A percentile compares a stretch with the other conserved stretches of the same genome.
These are phyloP conservation scores for Arthrobotrys megalospora DNA, from an alignment of 2,329 filamentous ascomycete species.

Conservation along the genomic window DNA sequence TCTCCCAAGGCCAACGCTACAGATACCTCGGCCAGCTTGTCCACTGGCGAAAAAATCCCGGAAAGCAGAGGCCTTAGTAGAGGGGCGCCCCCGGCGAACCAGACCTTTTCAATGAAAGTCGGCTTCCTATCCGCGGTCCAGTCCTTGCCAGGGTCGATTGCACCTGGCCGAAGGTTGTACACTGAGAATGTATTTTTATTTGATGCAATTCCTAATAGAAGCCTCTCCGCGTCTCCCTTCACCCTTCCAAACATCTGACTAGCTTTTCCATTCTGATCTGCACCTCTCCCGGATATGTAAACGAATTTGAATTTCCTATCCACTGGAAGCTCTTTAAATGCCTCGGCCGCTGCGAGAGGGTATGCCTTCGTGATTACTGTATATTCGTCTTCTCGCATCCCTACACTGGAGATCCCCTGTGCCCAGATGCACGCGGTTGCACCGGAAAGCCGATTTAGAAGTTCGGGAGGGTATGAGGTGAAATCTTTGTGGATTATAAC, in stretches of 20 bases:
- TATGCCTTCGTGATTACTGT: slow-evolving; percentile 78
- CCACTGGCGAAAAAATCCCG: slow-evolving; percentile 69
- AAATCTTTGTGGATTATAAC: slow-evolving; percentile 81
- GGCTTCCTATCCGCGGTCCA: slow-evolving; percentile 56
- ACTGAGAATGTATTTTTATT: slow-evolving; percentile 71
- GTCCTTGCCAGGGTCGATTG: slow-evolving; percentile 71
- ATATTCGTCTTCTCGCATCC: slow-evolving; percentile 71
- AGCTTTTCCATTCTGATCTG: slow-evolving; percentile 67
- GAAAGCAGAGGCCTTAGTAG: slow-evolving; percentile 65
- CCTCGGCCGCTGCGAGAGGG: slow-evolving; percentile 75
- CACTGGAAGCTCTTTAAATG: slow-evolving; percentile 71
- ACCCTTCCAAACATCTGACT: slow-evolving; percentile 75
- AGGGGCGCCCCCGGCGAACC: slow-evolving; percentile 65
- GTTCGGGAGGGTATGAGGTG: slow-evolving; percentile 72
- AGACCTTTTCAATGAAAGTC: slow-evolving; percentile 64
- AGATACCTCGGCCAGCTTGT: slow-evolving; percentile 70
- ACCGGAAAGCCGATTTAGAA: slow-evolving; percentile 75
- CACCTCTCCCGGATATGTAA: slow-evolving; percentile 77
- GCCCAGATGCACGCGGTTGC: slow-evolving; percentile 82
- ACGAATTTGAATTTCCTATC: slow-evolving; percentile 77
- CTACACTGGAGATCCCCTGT: slow-evolving; percentile 66
- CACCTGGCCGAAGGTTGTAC: slow-evolving; percentile 74
- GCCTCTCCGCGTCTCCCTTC: slow-evolving; percentile 78
- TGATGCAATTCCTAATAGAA: slow-evolving; percentile 72
- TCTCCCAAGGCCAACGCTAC: slow-evolving; percentile 71